Base-by-base conservation (phyloP, 2,329 filamentous ascomycete species). In the Xylariaceae sp. region DNA sequence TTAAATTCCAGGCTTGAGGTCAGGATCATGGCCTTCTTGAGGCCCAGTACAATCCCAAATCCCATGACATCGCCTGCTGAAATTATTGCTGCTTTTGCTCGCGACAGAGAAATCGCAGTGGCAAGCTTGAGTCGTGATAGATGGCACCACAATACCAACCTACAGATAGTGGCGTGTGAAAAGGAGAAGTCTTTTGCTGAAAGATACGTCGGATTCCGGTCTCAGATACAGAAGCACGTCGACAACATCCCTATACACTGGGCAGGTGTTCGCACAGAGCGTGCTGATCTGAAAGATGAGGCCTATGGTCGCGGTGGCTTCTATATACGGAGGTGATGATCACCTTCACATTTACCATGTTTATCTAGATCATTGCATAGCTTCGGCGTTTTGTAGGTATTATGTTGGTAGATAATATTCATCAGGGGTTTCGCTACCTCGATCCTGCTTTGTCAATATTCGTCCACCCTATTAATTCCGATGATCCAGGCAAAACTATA, bases 1-100 rank as follows among this genome's bases (percentile, higher is more conserved):
- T 70, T 78, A 47, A 74, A 75, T 4, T 65, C 73, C 0, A 76
- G 73, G 49, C 57, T 89, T 1, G 77, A 82, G 34, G 68, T 88
- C 4, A 70, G 85, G 1, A 68, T 88, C 2, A 83, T 89, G 82
- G 85, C 82, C 0, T 86, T 82, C 42, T 68, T 89, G 1, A 81
- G 81, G 34, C 72, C 76, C 0, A 67, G 75, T 9, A 62, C 66
- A 1, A 56, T 57, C 1, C 59, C 55, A 2, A 59, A 59, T 11
- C 56, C 37, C 47, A 57, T 61, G n/a, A 56, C 59, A 1, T 50
- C 64, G 4, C 51, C 58, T 4, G 68, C 72, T 1, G 68, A 71
- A 0, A 55, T 71, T 0, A 34, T 73, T 2, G 69, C 70, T 2
- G 65, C 74, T 7, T 71, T 76, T 35, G 69, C 69, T 0, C 69